Percentiles rank a stretch among this genome's conserved stretches.
These are phyloP conservation scores for Phytophthora hibernalis DNA, from an alignment of 352 stramenopile genomes.

Conservation along the genomic window DNA sequence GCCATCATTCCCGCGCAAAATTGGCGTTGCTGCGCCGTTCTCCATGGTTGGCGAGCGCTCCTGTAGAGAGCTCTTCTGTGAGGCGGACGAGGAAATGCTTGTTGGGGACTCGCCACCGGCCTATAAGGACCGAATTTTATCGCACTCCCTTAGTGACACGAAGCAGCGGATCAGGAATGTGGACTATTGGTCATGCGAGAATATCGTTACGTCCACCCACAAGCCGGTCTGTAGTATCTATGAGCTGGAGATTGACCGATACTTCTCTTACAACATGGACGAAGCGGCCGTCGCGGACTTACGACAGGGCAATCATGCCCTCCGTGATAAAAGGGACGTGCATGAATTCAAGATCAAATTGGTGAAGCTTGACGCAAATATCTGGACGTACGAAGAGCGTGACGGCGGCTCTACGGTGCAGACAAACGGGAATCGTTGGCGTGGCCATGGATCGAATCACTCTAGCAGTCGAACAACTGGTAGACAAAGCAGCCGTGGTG, in stretches of 20 bases:
- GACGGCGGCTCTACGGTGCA: constrained; percentile 33
- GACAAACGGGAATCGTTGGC: constrained; percentile 29
- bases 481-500: constrained; percentile 37
- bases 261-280: constrained; percentile 73
- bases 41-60: constrained; percentile 71
- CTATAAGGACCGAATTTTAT: constrained; percentile 81
- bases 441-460: constrained; percentile 38
- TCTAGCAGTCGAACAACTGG: constrained; percentile 39
- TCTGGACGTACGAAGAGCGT: constrained; percentile 70
- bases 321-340: constrained; percentile 68
- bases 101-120: constrained; percentile 45
- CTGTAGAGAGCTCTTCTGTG: constrained; percentile 62
- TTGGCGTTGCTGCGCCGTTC: constrained; percentile 65
- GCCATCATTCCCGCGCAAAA: constrained; percentile 73
- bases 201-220: constrained; percentile 69
- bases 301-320: constrained; percentile 52
- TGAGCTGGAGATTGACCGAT: constrained; percentile 78
- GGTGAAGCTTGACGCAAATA: constrained; percentile 77
- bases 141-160: constrained; percentile 73
- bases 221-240: constrained; percentile 80
- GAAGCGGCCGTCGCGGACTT: constrained; percentile 57
- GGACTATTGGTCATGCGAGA: constrained; percentile 73
- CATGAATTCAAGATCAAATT: constrained; percentile 79
- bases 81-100: constrained; percentile 42
- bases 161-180: constrained; percentile 64